These are phyloP conservation scores for Umbellularia californica DNA, from an alignment of 164 flowering plant genomes.

Conservation along the genomic window DNA sequence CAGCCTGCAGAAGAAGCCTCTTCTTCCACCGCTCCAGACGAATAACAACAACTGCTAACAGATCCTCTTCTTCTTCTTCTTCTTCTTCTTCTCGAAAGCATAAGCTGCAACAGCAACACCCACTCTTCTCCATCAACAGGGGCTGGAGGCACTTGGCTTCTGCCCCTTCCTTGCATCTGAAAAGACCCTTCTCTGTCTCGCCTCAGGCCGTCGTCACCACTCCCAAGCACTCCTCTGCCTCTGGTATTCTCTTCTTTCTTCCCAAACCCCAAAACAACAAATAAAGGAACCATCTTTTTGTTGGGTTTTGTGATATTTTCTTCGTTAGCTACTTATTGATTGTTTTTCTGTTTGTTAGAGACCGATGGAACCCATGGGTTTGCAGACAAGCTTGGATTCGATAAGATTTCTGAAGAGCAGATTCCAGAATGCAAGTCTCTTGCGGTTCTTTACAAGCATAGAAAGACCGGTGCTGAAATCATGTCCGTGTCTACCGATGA, in stretches of 20 bases:
- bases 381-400: conserved; percentile 79
- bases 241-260: conserved; percentile 29
- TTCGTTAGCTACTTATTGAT: neutral
- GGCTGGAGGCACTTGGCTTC: conserved; percentile 23
- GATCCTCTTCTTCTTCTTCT: neutral
- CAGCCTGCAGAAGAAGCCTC: conserved; percentile 30
- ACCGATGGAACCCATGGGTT: conserved; percentile 41
- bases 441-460: conserved; percentile 77
- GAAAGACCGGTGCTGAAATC: conserved; percentile 83
- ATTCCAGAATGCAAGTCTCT: conserved; percentile 85
- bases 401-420: conserved; percentile 75
- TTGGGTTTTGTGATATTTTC: neutral
- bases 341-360: conserved; percentile 30
- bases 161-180: conserved; percentile 21
- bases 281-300: too few relatives aligned
- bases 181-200: conserved; percentile 43
- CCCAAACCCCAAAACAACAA: neutral
- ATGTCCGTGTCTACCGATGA: conserved; percentile 90
- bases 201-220: conserved; percentile 56
- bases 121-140: conserved; percentile 26
- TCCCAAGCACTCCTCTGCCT: conserved; percentile 32
- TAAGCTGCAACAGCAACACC: conserved; percentile 4
- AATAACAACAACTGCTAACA: neutral
- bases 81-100: conserved; percentile 13
- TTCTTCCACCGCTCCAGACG: conserved; percentile 22